Percentiles rank a stretch among this genome's conserved stretches.
phyloP scores from a whole-genome alignment of 1,139 yeast genomes.

The Taphrina flavorubra region DNA sequence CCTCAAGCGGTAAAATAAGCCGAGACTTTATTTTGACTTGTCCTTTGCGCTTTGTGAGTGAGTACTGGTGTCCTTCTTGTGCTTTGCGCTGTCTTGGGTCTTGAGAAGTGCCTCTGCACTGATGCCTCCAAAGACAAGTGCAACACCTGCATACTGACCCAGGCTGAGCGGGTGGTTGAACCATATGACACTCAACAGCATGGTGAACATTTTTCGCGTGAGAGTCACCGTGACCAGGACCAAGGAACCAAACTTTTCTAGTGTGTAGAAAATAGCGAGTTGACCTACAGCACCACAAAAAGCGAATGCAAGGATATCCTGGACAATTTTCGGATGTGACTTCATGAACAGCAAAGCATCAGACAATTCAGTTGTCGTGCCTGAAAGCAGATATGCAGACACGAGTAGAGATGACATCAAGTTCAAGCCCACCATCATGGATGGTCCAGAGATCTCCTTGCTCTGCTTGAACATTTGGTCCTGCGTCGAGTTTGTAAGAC shows the following conservation, averaged over 20 bases:
- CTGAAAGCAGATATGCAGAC: conserved; percentile 55
- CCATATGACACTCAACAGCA: conserved; percentile 83
- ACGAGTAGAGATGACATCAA: conserved; percentile 58
- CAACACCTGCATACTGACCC: conserved; percentile 79
- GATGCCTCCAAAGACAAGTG: conserved; percentile 81
- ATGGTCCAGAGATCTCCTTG: conserved; percentile 70
- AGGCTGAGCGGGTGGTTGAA: conserved; percentile 73
- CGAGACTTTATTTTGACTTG: background rate
- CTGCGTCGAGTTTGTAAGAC: conserved; percentile 90
- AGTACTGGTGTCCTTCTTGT: conserved; percentile 42
- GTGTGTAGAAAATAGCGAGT: conserved; percentile 81
- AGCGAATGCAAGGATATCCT: conserved; percentile 71
- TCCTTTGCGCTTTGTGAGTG: background rate
- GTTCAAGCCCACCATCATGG: conserved; percentile 83
- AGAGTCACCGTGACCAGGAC: conserved; percentile 90
- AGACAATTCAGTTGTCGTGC: conserved; percentile 35
- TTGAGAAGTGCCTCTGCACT: conserved; percentile 68
- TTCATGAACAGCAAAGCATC: conserved; percentile 59
- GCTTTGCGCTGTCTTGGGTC: conserved; percentile 38
- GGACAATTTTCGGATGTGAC: conserved; percentile 59
- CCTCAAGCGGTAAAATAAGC: background rate
- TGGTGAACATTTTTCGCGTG: conserved; percentile 92
- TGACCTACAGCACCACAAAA: conserved; percentile 90
- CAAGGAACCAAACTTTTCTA: conserved; percentile 83
- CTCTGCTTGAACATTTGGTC: conserved; percentile 71